A percentile compares a stretch with the other conserved stretches of the same genome.
Evolutionary conservation across 345 rosid species (phyloP).

Genomic region (Durio zibethinus): DNA sequence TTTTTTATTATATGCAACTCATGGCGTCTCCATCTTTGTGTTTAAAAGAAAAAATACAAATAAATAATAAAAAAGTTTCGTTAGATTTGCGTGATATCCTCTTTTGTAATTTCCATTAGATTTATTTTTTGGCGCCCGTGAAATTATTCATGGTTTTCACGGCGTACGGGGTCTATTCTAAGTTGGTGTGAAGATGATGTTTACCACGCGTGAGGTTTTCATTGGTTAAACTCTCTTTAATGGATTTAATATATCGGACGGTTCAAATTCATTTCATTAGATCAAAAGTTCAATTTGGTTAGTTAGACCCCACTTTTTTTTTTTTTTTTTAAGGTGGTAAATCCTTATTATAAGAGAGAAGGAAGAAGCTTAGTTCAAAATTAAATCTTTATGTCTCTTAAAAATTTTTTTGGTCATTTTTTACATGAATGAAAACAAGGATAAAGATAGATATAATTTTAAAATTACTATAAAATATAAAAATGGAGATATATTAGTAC

Average conservation of each 20-base stretch:
- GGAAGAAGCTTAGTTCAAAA: too few species aligned
- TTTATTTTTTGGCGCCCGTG: neutral
- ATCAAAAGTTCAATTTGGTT: neutral
- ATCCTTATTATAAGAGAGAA: too few species aligned
- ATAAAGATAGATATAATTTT: too few species aligned
- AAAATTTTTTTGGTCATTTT: too few species aligned
- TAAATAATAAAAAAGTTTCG: conserved; percentile 11
- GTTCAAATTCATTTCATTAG: neutral
- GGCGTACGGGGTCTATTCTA: neutral
- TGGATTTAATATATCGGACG: neutral
- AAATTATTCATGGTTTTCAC: conserved; percentile 14
- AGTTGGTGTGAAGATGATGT: neutral
- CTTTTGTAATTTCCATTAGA: conserved; percentile 2
- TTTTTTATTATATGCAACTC: conserved; percentile 19
- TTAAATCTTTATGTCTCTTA: too few species aligned
- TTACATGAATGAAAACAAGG: too few species aligned
- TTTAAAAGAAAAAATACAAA: neutral
- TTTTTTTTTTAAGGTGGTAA: too few species aligned
- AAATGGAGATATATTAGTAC: too few species aligned
- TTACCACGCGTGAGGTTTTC: neutral
- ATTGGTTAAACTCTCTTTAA: neutral
- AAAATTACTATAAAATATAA: too few species aligned
- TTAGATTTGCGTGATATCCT: conserved; percentile 49
- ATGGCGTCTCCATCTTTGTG: conserved; percentile 68
- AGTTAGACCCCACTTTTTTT: too few species aligned